Base-by-base conservation (phyloP, 2,329 filamentous ascomycete genomes). In the Trichophyton rubrum region DNA sequence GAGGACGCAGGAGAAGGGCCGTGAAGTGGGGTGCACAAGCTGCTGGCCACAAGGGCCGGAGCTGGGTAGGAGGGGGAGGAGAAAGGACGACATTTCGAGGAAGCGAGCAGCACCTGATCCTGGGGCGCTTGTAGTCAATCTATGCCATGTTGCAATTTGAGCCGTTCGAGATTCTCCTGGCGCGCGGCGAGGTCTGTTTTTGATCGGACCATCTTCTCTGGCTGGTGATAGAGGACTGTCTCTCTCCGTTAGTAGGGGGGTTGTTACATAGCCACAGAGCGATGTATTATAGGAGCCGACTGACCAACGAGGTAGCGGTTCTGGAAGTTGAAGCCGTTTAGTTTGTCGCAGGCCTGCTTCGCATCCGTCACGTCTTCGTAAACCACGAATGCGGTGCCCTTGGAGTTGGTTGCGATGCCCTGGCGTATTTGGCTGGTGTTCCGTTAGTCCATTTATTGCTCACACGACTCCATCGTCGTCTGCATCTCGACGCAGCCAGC, bases 261-360 rank as follows among this genome's bases (percentile, higher is more conserved):
- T 24, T 24, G 22, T 2, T 24, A 41, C 15, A 41, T 41, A 41
- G 38, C 2, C 3, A 41, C 38, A 41, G 11, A 6, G 15, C 6
- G n/a, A 41, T 38, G 22, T 3, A 20, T 15, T 17, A 40, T 17
- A 22, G 30, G 17, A 22, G 7, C 27, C 2, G 27, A 85, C 89
- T 64, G 84, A 95, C 90, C 90, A 72, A 99, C 93, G 69, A 99
- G 89, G 78, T 99, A 99, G 74, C 93, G 88, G 79, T 92, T 96
- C 81, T 99, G 93, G 77, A 99, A 99, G 81, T 99, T 99, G 85
- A 95, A 99, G 74, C 93, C 93, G 81, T 99, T 99, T 75, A 99
- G 82, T 81, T 97, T 96, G 81, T 99, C 93, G 82, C 93, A 97
- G 72, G 93, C 93, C 78, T 90, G 87, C 80, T 99, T 99, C 68